phyloP scores from a whole-genome alignment of 257 asterid species.

The Fraxinus pennsylvanica region DNA sequence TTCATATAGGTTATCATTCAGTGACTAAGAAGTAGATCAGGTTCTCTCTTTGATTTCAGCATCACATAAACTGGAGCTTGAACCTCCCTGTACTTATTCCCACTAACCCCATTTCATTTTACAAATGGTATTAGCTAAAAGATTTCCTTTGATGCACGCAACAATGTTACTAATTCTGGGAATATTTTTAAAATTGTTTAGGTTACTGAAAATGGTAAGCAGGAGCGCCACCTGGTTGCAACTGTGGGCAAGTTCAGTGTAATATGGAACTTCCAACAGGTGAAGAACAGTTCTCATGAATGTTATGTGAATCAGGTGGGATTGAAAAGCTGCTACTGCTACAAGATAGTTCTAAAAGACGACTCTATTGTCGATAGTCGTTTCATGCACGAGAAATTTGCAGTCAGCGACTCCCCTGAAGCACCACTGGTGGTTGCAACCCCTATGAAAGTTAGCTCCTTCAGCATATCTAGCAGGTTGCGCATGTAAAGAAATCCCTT shows the following conservation, averaged over 20 bases:
- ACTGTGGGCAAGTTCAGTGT: constrained; percentile 97
- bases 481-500: constrained; percentile 28
- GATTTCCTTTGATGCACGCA: neutral
- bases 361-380: constrained; percentile 65
- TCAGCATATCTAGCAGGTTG: constrained; percentile 84
- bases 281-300: constrained; percentile 84
- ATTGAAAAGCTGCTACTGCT: constrained; percentile 85
- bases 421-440: constrained; percentile 74
- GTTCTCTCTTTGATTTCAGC: too few species aligned
- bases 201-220: constrained; percentile 93
- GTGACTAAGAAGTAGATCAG: too few species aligned
- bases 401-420: constrained; percentile 72
- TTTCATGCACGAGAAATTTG: constrained; percentile 95
- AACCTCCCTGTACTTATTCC: too few species aligned
- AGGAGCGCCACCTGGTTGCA: constrained; percentile 93
- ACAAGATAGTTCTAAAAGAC: constrained; percentile 56
- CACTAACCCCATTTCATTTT: too few species aligned
- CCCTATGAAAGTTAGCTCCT: constrained; percentile 85
- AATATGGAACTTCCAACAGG: constrained; percentile 93
- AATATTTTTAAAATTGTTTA: constrained; percentile 25
- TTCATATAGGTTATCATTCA: too few species aligned
- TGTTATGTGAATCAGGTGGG: constrained; percentile 76
- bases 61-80: too few species aligned
- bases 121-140: neutral
- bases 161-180: constrained; percentile 13